Evolutionary conservation across 768 basidiomycete species (phyloP).

Genomic region (Termitomyces sp.): DNA sequence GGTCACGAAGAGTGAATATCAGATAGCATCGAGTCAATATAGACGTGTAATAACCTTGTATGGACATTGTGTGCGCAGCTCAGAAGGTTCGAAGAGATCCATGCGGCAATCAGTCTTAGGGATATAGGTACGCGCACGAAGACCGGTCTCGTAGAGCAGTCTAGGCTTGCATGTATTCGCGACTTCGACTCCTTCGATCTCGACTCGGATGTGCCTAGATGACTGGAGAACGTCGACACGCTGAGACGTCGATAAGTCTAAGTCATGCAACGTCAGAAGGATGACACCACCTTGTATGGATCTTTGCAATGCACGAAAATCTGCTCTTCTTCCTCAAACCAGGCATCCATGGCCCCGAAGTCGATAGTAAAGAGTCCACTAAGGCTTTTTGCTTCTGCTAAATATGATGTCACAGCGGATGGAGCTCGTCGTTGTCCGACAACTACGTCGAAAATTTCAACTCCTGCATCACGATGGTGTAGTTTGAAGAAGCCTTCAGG

Average conservation of each 20-base stretch:
- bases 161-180: conserved; percentile 50
- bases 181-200: conserved; percentile 56
- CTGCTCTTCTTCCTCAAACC: conserved; percentile 68
- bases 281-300: conserved; percentile 52
- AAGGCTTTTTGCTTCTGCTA: conserved; percentile 25
- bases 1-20: background rate
- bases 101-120: conserved; percentile 49
- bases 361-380: conserved; percentile 42
- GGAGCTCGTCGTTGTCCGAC: conserved; percentile 33
- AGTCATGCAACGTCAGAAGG: background rate
- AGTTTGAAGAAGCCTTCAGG: conserved; percentile 35
- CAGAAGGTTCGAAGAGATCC: conserved; percentile 43
- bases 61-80: conserved; percentile 45
- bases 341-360: conserved; percentile 49
- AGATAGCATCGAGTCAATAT: background rate
- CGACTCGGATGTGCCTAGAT: conserved; percentile 54
- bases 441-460: conserved; percentile 39
- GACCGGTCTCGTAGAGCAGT: conserved; percentile 53
- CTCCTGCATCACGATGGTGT: conserved; percentile 21
- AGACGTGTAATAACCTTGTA: conserved; percentile 46
- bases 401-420: conserved; percentile 28
- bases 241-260: conserved; percentile 24
- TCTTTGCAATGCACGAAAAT: conserved; percentile 60
- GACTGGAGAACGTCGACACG: conserved; percentile 57
- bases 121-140: conserved; percentile 56